Evolutionary conservation across 305 asterid genomes (phyloP), one percentile per base, ranked within the genome.

Genomic region (Solanum hybrid): DNA sequence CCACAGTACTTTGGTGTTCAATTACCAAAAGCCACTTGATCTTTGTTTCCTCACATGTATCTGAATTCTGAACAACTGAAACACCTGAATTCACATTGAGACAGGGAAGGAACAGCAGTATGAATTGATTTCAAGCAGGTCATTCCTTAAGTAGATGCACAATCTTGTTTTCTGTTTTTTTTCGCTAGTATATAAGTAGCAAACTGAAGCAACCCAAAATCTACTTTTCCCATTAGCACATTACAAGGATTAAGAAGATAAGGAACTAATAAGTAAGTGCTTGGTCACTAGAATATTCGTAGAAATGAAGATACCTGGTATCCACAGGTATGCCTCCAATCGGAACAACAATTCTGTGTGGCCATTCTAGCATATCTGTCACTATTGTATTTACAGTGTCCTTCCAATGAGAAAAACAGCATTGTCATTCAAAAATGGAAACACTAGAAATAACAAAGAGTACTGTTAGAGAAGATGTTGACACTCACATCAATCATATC

Each of bases 311-410:
- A 90, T 90, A 97, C 99, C 98, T 97, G 22, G 92, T 87, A 93
- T 97, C 99, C 87, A 94, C 93, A 91, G 95, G 96, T 81, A 90
- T 90, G 90, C 99, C 99, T 71, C 99, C 99, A 78, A 98, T 94
- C 83, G 99, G 99, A 92, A 98, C 98, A 89, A 98, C 98, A 89
- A 98, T 98, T 90, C 99, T 93, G 95, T 98, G 99, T 36, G 99
- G 99, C 99, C 99, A 98, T 93, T 96, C 98, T 57, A 98, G 98
- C 98, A 91, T 97, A 92, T 98, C 99, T 24, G 94, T 91, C 89
- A 98, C 95, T 35, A 98, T 98, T 86, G 99, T 90, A 40, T 93
- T 78, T 86, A 98, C 99, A 89, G 98, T 98, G 89, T 98, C 99
- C 99, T 98, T 64, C 86, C 82, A 81, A 69, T 69, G 74, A 83